Percentiles rank a stretch among this genome's conserved stretches.
Conservation (phyloP, 139 green algal species). For the Chara braunii region DNA sequence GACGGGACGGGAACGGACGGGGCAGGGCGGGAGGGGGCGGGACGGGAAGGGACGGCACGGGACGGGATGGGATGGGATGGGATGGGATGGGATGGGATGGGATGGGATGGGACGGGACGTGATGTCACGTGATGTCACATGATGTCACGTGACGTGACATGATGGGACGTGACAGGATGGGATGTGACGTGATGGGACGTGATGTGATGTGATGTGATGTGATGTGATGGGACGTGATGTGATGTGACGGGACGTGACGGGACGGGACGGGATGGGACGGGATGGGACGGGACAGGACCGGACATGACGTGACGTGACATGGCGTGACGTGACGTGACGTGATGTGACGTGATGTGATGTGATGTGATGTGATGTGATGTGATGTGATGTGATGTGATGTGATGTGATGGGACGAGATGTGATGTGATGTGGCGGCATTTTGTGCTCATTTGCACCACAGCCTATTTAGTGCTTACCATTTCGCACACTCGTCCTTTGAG, state of each 20-base stretch:
- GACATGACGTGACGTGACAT: neutral
- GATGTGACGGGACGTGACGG: neutral
- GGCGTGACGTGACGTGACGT: constrained; percentile 5
- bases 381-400: constrained; percentile 14
- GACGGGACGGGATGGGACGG: constrained; percentile 1
- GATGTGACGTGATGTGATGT: constrained; percentile 8
- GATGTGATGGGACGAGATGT: constrained; percentile 16
- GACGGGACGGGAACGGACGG: neutral
- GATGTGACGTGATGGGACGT: neutral
- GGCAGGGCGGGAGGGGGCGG: neutral
- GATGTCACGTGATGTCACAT: constrained; percentile 4
- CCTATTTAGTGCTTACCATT: no score
- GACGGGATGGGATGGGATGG: constrained; percentile 16
- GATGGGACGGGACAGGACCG: neutral
- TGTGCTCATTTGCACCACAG: no score
- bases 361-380: constrained; percentile 12
- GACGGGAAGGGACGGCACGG: constrained; percentile 5
- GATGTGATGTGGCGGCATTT: no score
- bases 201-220: constrained; percentile 3
- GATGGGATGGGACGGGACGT: constrained; percentile 12
- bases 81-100: constrained; percentile 17
- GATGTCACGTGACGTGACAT: no score
- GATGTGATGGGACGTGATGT: constrained; percentile 2
- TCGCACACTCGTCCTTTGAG: no score
- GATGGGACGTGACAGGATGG: no score